These are phyloP conservation scores for Mortierella alpina DNA, from an alignment of 192 early-diverging fungal species.

Conservation along the genomic window DNA sequence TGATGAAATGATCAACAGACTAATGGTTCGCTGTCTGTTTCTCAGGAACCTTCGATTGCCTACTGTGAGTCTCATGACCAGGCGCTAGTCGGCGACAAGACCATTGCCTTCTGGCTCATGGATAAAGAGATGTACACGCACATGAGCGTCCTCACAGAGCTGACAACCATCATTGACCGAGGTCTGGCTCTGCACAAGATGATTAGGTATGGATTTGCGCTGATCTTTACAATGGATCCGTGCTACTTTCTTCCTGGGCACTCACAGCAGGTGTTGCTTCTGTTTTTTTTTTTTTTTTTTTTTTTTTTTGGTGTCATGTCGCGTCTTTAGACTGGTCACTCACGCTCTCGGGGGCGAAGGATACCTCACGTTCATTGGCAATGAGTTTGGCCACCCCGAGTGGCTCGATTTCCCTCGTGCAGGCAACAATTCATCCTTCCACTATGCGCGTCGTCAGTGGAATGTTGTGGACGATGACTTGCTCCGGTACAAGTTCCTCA, in stretches of 20 bases:
- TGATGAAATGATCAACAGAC: not conserved
- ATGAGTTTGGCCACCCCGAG: slow-evolving; percentile 99
- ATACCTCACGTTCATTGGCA: slow-evolving; percentile 96
- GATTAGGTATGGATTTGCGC: slow-evolving; percentile 71
- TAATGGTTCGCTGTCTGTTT: slow-evolving; percentile 4
- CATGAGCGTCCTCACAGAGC: slow-evolving; percentile 84
- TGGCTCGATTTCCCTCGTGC: slow-evolving; percentile 98
- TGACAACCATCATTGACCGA: slow-evolving; percentile 94
- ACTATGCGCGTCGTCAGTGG: slow-evolving; percentile 96
- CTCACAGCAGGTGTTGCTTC: not conserved
- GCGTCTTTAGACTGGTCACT: slow-evolving; percentile 75
- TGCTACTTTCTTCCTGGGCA: not conserved
- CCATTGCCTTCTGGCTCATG: slow-evolving; percentile 99
- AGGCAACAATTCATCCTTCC: slow-evolving; percentile 91
- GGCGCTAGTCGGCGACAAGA: slow-evolving; percentile 98
- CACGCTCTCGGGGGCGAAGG: slow-evolving; percentile 94
- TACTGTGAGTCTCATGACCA: slow-evolving; percentile 98
- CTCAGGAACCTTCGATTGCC: slow-evolving; percentile 92
- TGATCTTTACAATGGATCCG: too few species aligned
- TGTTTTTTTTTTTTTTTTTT: too few species aligned
- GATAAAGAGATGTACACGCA: slow-evolving; percentile 98
- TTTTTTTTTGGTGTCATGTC: too few species aligned
- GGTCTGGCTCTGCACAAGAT: slow-evolving; percentile 96
- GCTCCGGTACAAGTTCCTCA: slow-evolving; percentile 93
- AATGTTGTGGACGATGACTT: slow-evolving; percentile 90